These are phyloP conservation scores for Colletotrichum limetticola DNA, from an alignment of 2,329 filamentous ascomycete species.

Conservation along the genomic window DNA sequence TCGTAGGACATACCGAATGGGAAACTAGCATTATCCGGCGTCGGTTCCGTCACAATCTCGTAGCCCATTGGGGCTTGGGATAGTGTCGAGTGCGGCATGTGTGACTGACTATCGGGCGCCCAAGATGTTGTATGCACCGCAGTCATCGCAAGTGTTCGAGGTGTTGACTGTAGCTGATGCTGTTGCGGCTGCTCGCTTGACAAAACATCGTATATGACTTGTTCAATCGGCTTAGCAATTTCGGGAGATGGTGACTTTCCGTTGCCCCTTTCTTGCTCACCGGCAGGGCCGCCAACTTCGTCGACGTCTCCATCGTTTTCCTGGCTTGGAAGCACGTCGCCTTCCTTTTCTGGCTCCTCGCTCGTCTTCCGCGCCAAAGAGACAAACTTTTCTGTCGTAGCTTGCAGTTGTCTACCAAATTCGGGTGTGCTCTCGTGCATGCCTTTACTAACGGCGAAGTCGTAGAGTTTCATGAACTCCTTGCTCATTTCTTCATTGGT, in stretches of 20 bases:
- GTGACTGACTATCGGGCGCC: neutral
- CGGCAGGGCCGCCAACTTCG: slow-evolving; percentile 10
- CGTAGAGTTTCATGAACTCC: slow-evolving; percentile 74
- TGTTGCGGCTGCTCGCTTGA: slow-evolving; percentile 38
- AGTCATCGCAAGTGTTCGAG: neutral
- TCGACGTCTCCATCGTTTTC: slow-evolving; percentile 16
- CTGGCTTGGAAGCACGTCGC: slow-evolving; percentile 38
- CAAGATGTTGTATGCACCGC: slow-evolving; percentile 24
- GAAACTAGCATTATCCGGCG: slow-evolving; percentile 65
- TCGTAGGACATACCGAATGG: slow-evolving; percentile 49
- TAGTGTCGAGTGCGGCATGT: neutral
- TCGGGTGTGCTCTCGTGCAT: slow-evolving; percentile 66
- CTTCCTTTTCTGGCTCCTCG: slow-evolving; percentile 49
- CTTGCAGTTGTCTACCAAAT: slow-evolving; percentile 66
- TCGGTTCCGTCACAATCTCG: slow-evolving; percentile 63
- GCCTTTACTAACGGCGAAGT: slow-evolving; percentile 68
- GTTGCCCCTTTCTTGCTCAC: neutral
- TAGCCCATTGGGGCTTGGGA: slow-evolving; percentile 41
- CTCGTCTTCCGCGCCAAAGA: slow-evolving; percentile 60
- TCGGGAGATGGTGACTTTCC: slow-evolving; percentile 35
- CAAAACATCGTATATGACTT: slow-evolving; percentile 41
- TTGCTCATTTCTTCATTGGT: slow-evolving; percentile 80
- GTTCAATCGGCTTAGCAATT: neutral
- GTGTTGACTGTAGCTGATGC: neutral
- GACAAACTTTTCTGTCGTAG: slow-evolving; percentile 68